A percentile compares a stretch with the other conserved stretches of the same genome.
Conservation (phyloP, 495 filamentous ascomycete genomes). For the Neurospora tetraspora region DNA sequence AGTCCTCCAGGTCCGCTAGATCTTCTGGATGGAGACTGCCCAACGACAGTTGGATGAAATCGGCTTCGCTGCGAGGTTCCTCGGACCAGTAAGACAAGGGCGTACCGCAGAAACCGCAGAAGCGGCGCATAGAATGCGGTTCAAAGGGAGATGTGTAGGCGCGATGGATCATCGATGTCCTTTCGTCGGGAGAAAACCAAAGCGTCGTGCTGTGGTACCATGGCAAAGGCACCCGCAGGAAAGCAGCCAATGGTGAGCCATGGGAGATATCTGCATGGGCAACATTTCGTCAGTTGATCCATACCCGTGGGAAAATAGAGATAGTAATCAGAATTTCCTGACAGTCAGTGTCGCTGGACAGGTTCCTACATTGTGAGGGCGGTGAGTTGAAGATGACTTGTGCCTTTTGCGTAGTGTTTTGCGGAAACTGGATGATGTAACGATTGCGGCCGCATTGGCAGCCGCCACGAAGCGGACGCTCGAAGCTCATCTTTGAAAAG, state of each 20-base stretch:
- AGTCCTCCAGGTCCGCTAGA: slow-evolving; percentile 55
- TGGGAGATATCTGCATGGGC: slow-evolving; percentile 47
- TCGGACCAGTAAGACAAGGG: slow-evolving; percentile 75
- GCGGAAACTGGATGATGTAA: slow-evolving; percentile 65
- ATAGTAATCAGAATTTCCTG: not conserved
- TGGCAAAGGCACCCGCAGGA: slow-evolving; percentile 67
- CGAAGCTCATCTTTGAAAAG: slow-evolving; percentile 29
- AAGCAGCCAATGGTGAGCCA: slow-evolving; percentile 56
- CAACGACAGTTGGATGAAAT: slow-evolving; percentile 66
- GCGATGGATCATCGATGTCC: slow-evolving; percentile 58
- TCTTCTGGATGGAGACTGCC: slow-evolving; percentile 59
- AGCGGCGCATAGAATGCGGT: slow-evolving; percentile 55
- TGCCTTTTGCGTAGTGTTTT: slow-evolving; percentile 33
- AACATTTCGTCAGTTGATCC: slow-evolving; percentile 1
- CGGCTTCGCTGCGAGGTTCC: slow-evolving; percentile 51
- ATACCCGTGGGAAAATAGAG: not conserved
- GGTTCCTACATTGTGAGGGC: slow-evolving; percentile 51
- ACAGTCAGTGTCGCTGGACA: slow-evolving; percentile 2
- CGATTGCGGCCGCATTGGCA: slow-evolving; percentile 81
- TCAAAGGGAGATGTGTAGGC: slow-evolving; percentile 54
- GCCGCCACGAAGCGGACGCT: slow-evolving; percentile 54
- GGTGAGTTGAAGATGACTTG: slow-evolving; percentile 62
- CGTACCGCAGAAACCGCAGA: slow-evolving; percentile 87
- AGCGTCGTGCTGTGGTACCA: slow-evolving; percentile 64
- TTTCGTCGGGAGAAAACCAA: slow-evolving; percentile 71